These are phyloP conservation scores for Epichloe sp. DNA, from an alignment of 2,329 filamentous ascomycete species.

Conservation along the genomic window DNA sequence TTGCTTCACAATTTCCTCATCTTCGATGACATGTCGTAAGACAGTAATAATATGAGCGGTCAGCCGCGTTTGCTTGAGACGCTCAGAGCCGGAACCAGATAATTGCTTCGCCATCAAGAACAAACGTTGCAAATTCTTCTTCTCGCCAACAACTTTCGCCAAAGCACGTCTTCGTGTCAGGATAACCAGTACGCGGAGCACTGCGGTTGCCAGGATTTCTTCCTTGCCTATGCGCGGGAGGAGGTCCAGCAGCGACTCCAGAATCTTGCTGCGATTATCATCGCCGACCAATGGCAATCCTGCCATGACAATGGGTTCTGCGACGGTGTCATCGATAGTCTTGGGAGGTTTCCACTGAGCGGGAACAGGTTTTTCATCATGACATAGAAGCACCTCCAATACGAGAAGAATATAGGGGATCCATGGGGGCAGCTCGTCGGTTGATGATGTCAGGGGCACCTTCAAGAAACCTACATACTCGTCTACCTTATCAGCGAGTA, in stretches of 20 bases:
- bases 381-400: slow-evolving; percentile 77
- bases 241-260: slow-evolving; percentile 68
- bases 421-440: slow-evolving; percentile 80
- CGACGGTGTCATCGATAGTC: slow-evolving; percentile 33
- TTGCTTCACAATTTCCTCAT: slow-evolving; percentile 79
- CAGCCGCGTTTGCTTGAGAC: slow-evolving; percentile 45
- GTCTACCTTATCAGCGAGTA: slow-evolving; percentile 62
- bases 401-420: slow-evolving; percentile 82
- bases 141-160: slow-evolving; percentile 68
- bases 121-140: slow-evolving; percentile 74
- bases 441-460: slow-evolving; percentile 48
- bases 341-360: slow-evolving; percentile 54
- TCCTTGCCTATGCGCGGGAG: slow-evolving; percentile 82
- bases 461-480: slow-evolving; percentile 71
- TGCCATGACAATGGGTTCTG: slow-evolving; percentile 46
- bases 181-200: slow-evolving; percentile 73
- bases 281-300: slow-evolving; percentile 42
- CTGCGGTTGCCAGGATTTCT: slow-evolving; percentile 67
- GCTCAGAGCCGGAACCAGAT: slow-evolving; percentile 62
- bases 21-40: slow-evolving; percentile 84
- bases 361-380: slow-evolving; percentile 69
- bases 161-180: slow-evolving; percentile 68
- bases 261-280: slow-evolving; percentile 55
- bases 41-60: slow-evolving; percentile 64
- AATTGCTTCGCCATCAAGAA: slow-evolving; percentile 96